Percentiles rank a stretch among this genome's conserved stretches.
phyloP scores from a whole-genome alignment of 2,329 filamentous ascomycete genomes.

The Coleophoma eucalyptorum region DNA sequence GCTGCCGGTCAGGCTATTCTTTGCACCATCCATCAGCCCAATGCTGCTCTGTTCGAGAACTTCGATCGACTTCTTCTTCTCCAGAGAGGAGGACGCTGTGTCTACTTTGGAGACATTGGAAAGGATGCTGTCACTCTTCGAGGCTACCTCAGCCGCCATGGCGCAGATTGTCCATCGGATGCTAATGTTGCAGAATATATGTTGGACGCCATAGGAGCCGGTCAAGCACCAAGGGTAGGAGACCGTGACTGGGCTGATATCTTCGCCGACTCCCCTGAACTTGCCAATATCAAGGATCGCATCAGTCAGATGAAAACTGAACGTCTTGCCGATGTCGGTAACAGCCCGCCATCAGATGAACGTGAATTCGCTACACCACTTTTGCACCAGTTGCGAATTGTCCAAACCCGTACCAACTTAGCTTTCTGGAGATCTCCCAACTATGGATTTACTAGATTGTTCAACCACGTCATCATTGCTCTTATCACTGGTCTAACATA shows the following conservation, averaged over 20 bases:
- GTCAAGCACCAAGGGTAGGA: conserved; percentile 57
- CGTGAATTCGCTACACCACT: conserved; percentile 81
- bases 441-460: conserved; percentile 84
- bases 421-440: conserved; percentile 84
- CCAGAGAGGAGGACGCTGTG: conserved; percentile 58
- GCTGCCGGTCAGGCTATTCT: conserved; percentile 64
- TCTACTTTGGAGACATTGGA: conserved; percentile 67
- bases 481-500: conserved; percentile 77
- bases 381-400: conserved; percentile 72
- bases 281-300: conserved; percentile 48
- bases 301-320: conserved; percentile 51
- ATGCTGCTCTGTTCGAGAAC: conserved; percentile 64
- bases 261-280: conserved; percentile 55
- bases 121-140: conserved; percentile 56
- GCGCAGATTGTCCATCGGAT: conserved; percentile 46
- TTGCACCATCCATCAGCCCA: conserved; percentile 69
- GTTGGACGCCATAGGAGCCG: conserved; percentile 64
- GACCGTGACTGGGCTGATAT: conserved; percentile 61
- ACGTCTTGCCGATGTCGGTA: conserved; percentile 41
- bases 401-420: conserved; percentile 69
- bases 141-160: conserved; percentile 37
- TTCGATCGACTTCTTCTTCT: conserved; percentile 64
- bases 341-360: conserved; percentile 37
- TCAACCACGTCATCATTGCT: conserved; percentile 78
- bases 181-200: conserved; percentile 60